Percentiles rank a stretch among this genome's conserved stretches.
phyloP scores from a whole-genome alignment of 1,284 basidiomycete genomes.

The Ganoderma resinaceum region DNA sequence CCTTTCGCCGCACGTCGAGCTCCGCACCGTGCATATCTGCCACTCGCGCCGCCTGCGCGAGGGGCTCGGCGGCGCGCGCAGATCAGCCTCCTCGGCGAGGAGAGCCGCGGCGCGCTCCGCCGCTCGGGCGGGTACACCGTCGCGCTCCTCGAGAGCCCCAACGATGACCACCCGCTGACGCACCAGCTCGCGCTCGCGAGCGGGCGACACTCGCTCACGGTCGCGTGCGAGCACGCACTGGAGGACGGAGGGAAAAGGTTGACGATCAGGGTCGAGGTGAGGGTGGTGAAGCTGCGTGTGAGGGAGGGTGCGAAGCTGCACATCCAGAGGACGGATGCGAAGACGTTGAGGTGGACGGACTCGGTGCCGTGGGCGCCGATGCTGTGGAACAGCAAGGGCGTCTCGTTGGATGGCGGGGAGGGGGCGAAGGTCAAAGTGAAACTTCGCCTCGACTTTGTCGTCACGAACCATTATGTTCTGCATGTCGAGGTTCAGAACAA shows the following conservation, averaged over 20 bases:
- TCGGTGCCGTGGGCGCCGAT: not conserved
- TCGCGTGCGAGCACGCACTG: not conserved
- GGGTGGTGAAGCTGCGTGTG: not conserved
- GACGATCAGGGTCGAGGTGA: not conserved
- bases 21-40: not conserved
- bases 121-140: not conserved
- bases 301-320: not conserved
- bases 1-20: not conserved
- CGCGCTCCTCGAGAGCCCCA: not conserved
- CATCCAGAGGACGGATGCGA: not conserved
- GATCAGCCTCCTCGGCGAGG: not conserved
- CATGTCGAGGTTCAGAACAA: not conserved
- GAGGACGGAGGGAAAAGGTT: not conserved
- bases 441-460: not conserved
- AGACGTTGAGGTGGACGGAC: not conserved
- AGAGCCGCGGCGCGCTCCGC: not conserved
- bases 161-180: not conserved
- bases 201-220: not conserved
- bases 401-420: not conserved
- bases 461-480: not conserved
- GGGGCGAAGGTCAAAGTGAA: not conserved
- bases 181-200: not conserved
- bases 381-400: not conserved
- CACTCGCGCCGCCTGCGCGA: not conserved
- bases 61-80: not conserved